Evolutionary conservation across 495 filamentous ascomycete species (phyloP), one percentile per base, ranked within the genome.

Genomic region (Tetracladium marchalianum): DNA sequence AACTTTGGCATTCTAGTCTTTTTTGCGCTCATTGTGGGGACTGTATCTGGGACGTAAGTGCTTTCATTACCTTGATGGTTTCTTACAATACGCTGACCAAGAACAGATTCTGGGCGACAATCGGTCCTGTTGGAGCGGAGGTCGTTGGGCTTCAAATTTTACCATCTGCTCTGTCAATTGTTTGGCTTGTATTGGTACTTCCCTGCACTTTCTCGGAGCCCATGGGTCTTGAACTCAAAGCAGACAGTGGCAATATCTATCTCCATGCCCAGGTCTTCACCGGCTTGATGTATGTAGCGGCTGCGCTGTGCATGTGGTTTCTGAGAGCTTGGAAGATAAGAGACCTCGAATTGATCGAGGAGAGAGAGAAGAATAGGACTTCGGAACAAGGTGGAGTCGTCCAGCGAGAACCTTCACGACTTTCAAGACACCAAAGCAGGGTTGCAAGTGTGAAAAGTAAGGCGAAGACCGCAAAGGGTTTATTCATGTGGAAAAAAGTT

Each of bases 201-300:
- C 87, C 87, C 1, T 75, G 77, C 7, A 90, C 84, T 0, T 73
- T 89, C 47, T 76, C 82, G 32, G 86, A 92, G 53, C 72, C 80
- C 0, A 89, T 90, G 57, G 84, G 70, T 1, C 66, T 92, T n/a
- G 67, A 79, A 46, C 72, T 92, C 45, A 66, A 75, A 44, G 63
- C 66, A 19, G 51, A 72, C 16, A 66, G 56, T 2, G 62, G 66
- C 5, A 56, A 57, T 24, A 66, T 63, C 12, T 86, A 83, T 53
- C 65, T 81, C 1, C 68, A 72, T 18, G 75, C 81, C 4, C 82
- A 85, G 57, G 60, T 85, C 15, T 85, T 82, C 50, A 72, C 78
- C 0, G 82, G 79, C 0, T 73, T 81, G 45, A 72, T 80, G 68
- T 85, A 82, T 56, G 63, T 84, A 12, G 78, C 64, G 0, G 81